Conservation (phyloP, 1,139 yeast genomes). For the Chernovozyma aurita region DNA sequence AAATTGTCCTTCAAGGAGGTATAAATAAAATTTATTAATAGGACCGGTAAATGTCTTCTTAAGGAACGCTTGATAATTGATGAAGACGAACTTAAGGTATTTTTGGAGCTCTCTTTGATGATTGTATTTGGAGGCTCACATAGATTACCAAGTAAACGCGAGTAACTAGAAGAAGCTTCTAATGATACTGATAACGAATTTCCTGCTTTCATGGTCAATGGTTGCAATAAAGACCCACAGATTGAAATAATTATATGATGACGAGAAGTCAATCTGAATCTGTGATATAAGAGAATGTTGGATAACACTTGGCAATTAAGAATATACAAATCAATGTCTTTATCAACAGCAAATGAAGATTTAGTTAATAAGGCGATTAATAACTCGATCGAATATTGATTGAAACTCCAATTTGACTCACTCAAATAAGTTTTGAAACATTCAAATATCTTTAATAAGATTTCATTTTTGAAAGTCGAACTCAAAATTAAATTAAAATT, state of each 20-base stretch:
- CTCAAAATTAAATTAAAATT: background rate
- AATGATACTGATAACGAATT: constrained; percentile 15
- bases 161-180: constrained; percentile 40
- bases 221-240: constrained; percentile 45
- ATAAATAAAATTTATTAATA: constrained; percentile 55
- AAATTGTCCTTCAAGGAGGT: constrained; percentile 50
- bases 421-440: constrained; percentile 6
- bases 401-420: constrained; percentile 46
- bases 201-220: constrained; percentile 25
- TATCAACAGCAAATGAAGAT: constrained; percentile 14
- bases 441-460: background rate
- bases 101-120: constrained; percentile 16
- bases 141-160: constrained; percentile 60
- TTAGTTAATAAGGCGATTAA: constrained; percentile 34
- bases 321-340: constrained; percentile 23
- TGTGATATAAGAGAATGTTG: constrained; percentile 57
- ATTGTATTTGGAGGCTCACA: constrained; percentile 59
- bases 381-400: constrained; percentile 66
- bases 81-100: constrained; percentile 51
- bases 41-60: constrained; percentile 57
- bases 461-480: background rate
- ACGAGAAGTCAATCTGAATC: constrained; percentile 66
- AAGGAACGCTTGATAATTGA: constrained; percentile 53
- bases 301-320: constrained; percentile 45
- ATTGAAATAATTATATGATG: constrained; percentile 59